Percentiles rank a stretch among this genome's conserved stretches.
Conservation (phyloP, 805 yeast genomes). For the Candida germanica region DNA sequence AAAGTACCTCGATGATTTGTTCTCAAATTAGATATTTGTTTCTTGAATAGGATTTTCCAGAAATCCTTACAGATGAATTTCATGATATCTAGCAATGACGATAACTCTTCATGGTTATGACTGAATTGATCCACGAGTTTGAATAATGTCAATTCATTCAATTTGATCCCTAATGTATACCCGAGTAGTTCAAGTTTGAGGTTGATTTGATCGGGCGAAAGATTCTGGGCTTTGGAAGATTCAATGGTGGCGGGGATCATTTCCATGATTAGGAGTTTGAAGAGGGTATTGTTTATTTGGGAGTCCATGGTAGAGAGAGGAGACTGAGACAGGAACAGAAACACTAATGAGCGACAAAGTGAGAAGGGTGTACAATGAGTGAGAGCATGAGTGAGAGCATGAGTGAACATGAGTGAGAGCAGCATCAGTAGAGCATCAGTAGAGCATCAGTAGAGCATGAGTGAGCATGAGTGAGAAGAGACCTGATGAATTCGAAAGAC, state of each 20-base stretch:
- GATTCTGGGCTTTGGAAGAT: conserved; percentile 6
- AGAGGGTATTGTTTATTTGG: conserved; percentile 10
- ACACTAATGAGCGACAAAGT: no score
- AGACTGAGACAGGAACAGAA: no score
- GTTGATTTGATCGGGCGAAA: conserved; percentile 9
- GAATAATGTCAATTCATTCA: conserved; percentile 47
- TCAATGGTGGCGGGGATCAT: conserved; percentile 13
- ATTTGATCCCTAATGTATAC: conserved; percentile 59
- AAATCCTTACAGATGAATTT: conserved; percentile 90
- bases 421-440: no score
- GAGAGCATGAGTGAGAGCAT: no score
- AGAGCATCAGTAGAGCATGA: no score
- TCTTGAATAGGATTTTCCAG: conserved; percentile 76
- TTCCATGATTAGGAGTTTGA: conserved; percentile 13
- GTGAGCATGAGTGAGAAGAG: no score
- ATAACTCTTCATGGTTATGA: conserved; percentile 31
- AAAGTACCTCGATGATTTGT: conserved; percentile 89
- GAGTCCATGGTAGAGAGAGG: no score
- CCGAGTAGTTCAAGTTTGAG: conserved; percentile 61
- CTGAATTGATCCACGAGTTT: conserved; percentile 22
- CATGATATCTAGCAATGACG: conserved; percentile 76
- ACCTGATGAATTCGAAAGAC: no score
- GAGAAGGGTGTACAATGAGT: no score
- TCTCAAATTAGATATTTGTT: conserved; percentile 87
- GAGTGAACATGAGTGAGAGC: no score